These are phyloP conservation scores for Lenwebbia sp. DNA, from an alignment of 345 rosid species.

Conservation along the genomic window DNA sequence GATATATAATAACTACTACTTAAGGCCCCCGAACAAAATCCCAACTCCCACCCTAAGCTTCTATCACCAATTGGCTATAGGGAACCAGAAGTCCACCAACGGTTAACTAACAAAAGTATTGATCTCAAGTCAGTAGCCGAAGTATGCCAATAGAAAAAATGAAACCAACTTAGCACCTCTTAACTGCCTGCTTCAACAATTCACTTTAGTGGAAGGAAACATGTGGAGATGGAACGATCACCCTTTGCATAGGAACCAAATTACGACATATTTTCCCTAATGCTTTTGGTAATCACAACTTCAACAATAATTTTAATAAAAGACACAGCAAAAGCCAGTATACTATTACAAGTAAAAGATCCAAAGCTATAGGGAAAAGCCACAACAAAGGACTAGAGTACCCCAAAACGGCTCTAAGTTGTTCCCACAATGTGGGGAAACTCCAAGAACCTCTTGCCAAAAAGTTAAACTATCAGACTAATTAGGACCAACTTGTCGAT, in stretches of 20 bases:
- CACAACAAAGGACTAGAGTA: background rate
- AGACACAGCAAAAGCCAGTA: slow-evolving; percentile 9
- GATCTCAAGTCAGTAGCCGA: background rate
- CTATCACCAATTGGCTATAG: background rate
- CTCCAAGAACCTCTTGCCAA: background rate
- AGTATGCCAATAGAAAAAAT: background rate
- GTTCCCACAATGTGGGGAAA: background rate
- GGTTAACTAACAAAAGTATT: background rate
- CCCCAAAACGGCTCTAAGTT: background rate
- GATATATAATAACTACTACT: background rate
- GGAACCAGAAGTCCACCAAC: background rate
- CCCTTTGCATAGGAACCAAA: background rate
- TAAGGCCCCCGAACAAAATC: background rate
- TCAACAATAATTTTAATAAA: background rate
- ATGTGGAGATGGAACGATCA: background rate
- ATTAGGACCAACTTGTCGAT: background rate
- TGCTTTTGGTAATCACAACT: background rate
- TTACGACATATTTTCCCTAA: background rate
- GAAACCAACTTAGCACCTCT: background rate
- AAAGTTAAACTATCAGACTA: background rate
- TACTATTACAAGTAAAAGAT: background rate
- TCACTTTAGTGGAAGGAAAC: background rate
- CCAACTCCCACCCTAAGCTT: background rate
- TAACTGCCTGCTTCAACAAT: background rate
- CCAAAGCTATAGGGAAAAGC: background rate